Evolutionary conservation across 106 monocot genomes (phyloP).

Genomic region (Chionographis japonica): DNA sequence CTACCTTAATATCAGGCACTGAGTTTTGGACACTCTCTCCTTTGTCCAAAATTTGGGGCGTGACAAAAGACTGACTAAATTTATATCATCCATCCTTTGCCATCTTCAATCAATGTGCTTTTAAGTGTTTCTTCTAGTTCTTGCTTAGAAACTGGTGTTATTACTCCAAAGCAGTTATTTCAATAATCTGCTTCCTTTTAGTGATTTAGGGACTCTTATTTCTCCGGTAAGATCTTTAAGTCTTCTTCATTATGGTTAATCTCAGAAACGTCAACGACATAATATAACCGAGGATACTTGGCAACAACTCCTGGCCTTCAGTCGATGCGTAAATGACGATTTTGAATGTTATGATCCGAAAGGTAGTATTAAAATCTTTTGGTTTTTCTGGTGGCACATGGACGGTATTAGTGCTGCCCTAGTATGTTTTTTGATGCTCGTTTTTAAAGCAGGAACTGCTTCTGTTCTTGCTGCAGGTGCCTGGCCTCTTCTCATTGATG

Average conservation of each 20-base stretch:
- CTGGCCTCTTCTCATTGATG: slow-evolving; percentile 93
- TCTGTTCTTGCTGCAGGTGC: slow-evolving; percentile 47
- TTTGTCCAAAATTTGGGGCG: no score
- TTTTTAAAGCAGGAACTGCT: not conserved
- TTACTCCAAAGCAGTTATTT: not conserved
- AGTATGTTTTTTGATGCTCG: not conserved
- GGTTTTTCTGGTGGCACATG: not conserved
- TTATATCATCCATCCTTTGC: no score
- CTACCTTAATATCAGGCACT: no score
- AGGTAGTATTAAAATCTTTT: slow-evolving; percentile 33
- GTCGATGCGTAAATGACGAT: slow-evolving; percentile 89
- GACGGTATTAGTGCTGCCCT: not conserved
- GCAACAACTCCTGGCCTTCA: slow-evolving; percentile 87
- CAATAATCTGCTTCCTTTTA: no score
- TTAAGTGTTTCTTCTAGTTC: not conserved
- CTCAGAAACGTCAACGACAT: slow-evolving; percentile 70
- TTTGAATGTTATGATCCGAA: slow-evolving; percentile 84
- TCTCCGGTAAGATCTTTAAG: no score
- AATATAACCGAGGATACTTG: slow-evolving; percentile 89
- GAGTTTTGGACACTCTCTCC: no score
- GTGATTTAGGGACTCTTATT: no score
- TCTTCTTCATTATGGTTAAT: not conserved
- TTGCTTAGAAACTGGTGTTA: no score
- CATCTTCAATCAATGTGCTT: not conserved
- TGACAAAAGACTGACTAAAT: no score